phyloP scores from a whole-genome alignment of 1,284 basidiomycete genomes.

The Exsudoporus floridanus region DNA sequence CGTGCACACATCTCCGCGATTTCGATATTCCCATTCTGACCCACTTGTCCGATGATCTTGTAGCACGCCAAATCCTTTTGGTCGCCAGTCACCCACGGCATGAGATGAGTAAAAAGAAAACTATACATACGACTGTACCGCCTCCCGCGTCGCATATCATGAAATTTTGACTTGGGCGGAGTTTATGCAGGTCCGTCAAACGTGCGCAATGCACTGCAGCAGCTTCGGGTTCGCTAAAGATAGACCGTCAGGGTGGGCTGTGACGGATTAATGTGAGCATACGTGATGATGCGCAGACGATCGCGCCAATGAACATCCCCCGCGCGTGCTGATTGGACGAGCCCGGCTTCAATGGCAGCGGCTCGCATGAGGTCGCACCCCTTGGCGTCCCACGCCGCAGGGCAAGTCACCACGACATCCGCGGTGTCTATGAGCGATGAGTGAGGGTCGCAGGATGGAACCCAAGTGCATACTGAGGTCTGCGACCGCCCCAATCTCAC shows the following conservation, averaged over 20 bases:
- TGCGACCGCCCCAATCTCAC: conserved; percentile 77
- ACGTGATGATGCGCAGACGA: conserved; percentile 76
- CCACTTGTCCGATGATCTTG: conserved; percentile 74
- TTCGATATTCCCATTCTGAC: conserved; percentile 69
- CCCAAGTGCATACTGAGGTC: conserved; percentile 61
- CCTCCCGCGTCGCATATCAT: conserved; percentile 82
- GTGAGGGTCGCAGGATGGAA: not conserved
- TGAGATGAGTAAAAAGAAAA: not conserved
- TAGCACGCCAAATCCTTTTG: conserved; percentile 67
- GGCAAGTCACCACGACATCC: conserved; percentile 78
- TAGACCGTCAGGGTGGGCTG: conserved; percentile 8
- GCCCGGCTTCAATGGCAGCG: conserved; percentile 73
- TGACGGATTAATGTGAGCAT: conserved; percentile 17
- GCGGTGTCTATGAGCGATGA: conserved; percentile 55
- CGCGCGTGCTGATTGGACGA: conserved; percentile 69
- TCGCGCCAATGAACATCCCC: conserved; percentile 76
- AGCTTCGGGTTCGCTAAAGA: conserved; percentile 70
- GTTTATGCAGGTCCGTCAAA: conserved; percentile 71
- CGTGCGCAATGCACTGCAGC: conserved; percentile 82
- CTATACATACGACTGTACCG: conserved; percentile 61
- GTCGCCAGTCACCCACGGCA: conserved; percentile 12
- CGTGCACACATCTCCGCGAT: conserved; percentile 84
- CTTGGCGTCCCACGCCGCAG: conserved; percentile 81
- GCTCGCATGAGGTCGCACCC: conserved; percentile 80
- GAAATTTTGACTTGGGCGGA: conserved; percentile 76